phyloP scores from a whole-genome alignment of 352 stramenopile genomes.

The Phytophthora hibernalis region DNA sequence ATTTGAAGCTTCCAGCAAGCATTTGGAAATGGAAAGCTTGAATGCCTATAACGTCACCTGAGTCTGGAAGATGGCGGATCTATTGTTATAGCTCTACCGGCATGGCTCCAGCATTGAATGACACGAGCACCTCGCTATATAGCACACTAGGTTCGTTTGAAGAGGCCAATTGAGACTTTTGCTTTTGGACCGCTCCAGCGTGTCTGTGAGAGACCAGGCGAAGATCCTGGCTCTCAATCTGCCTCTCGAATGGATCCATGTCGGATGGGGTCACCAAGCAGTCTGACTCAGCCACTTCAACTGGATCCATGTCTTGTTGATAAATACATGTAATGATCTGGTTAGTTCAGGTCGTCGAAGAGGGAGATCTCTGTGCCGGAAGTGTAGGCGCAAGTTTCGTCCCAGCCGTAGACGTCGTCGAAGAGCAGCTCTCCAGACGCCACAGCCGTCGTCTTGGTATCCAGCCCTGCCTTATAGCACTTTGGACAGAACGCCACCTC shows the following conservation, averaged over 20 bases:
- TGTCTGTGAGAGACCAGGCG: conserved; percentile 18
- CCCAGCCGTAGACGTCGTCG: conserved; percentile 39
- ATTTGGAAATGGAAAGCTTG: not conserved
- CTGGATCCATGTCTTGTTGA: not conserved
- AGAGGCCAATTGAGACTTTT: not conserved
- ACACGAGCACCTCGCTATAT: not conserved
- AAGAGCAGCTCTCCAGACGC: conserved; percentile 30
- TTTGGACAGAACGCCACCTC: conserved; percentile 27
- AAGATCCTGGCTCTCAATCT: conserved; percentile 21
- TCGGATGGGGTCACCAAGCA: conserved; percentile 9
- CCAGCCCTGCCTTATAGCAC: conserved; percentile 28
- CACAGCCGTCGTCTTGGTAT: conserved; percentile 21
- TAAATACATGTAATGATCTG: conserved; percentile 22
- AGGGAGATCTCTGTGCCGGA: conserved; percentile 39
- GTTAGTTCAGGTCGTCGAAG: conserved; percentile 34
- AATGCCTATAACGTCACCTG: conserved; percentile 19
- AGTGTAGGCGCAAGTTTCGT: conserved; percentile 27
- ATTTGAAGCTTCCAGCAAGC: conserved; percentile 19
- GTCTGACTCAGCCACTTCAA: conserved; percentile 12
- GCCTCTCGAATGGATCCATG: not conserved
- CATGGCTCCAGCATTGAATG: too few relatives aligned
- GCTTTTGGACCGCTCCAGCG: too few relatives aligned
- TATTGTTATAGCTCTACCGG: too few relatives aligned
- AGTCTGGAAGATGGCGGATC: too few relatives aligned
- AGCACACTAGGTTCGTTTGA: not conserved